A percentile compares a stretch with the other conserved stretches of the same genome.
Conservation (phyloP, 1,284 basidiomycete genomes). For the Apiotrichum brassicae region DNA sequence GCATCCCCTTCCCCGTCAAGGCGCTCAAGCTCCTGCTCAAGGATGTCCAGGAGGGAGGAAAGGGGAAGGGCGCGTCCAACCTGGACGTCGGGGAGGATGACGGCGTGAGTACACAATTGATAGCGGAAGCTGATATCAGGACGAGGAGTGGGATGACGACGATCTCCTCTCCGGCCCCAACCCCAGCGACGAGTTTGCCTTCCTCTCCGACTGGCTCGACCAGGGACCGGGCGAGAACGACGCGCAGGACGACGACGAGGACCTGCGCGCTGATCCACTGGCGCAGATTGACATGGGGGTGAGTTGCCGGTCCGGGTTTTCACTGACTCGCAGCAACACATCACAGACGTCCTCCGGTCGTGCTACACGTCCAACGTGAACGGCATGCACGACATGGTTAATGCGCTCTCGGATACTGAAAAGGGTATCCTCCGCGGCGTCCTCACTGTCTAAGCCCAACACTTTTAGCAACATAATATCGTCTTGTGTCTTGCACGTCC, state of each 20-base stretch:
- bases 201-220: conserved; percentile 51
- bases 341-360: conserved; percentile 55
- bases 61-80: conserved; percentile 57
- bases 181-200: conserved; percentile 48
- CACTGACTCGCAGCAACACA: conserved; percentile 21
- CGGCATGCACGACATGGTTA: conserved; percentile 60
- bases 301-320: neutral
- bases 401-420: conserved; percentile 63
- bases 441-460: conserved; percentile 40
- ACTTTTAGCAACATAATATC: too few relatives aligned
- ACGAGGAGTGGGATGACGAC: conserved; percentile 84
- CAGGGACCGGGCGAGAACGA: conserved; percentile 63
- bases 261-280: conserved; percentile 76
- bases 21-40: conserved; percentile 80
- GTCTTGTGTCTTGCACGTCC: too few relatives aligned
- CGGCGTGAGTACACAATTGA: conserved; percentile 31
- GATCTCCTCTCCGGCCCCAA: conserved; percentile 49
- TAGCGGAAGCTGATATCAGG: conserved; percentile 48
- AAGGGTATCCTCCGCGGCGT: conserved; percentile 59
- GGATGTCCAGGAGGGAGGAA: conserved; percentile 62
- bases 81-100: conserved; percentile 61
- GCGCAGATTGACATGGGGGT: conserved; percentile 81
- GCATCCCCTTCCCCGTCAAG: conserved; percentile 81
- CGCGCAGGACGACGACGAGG: conserved; percentile 79
- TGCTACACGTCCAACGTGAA: conserved; percentile 61